Percentiles rank a stretch among this genome's conserved stretches.
These are phyloP conservation scores for Fusarium piperis DNA, from an alignment of 2,329 filamentous ascomycete genomes.

Conservation along the genomic window DNA sequence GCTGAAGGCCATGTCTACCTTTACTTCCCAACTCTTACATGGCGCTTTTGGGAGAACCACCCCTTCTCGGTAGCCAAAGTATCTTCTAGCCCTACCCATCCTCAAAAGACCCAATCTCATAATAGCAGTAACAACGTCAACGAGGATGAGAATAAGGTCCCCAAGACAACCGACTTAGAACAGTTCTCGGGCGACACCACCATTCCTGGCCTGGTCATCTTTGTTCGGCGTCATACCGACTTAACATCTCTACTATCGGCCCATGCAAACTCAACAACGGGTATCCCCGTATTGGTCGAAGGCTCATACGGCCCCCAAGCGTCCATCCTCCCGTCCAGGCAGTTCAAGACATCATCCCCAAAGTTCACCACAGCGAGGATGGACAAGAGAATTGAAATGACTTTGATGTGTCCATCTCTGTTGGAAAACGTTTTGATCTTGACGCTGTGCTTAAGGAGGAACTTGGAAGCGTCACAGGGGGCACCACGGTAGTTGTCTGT, in stretches of 20 bases:
- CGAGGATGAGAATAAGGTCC: not conserved
- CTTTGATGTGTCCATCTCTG: not conserved
- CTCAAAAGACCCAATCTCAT: not conserved
- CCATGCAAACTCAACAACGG: not conserved
- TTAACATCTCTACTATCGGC: not conserved
- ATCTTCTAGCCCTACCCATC: not conserved
- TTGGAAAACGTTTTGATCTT: not conserved
- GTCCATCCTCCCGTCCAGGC: not conserved
- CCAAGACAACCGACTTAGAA: not conserved
- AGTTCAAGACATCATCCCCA: not conserved
- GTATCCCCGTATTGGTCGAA: not conserved
- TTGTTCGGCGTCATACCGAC: not conserved
- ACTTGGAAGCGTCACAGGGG: not conserved
- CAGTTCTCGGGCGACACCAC: not conserved
- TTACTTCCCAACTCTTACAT: conserved; percentile 42
- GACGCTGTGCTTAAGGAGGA: not conserved
- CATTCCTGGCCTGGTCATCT: not conserved
- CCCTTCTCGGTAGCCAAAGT: conserved; percentile 41
- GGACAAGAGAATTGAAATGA: not conserved
- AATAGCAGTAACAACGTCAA: not conserved
- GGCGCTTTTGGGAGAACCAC: conserved; percentile 45
- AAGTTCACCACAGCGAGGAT: not conserved
- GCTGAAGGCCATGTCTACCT: conserved; percentile 41
- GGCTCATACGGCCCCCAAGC: not conserved
- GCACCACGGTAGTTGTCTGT: conserved; percentile 2